A percentile compares a stretch with the other conserved stretches of the same genome.
phyloP scores from a whole-genome alignment of 176 grass and related monocot genomes.

The Puccinellia tenuiflora region DNA sequence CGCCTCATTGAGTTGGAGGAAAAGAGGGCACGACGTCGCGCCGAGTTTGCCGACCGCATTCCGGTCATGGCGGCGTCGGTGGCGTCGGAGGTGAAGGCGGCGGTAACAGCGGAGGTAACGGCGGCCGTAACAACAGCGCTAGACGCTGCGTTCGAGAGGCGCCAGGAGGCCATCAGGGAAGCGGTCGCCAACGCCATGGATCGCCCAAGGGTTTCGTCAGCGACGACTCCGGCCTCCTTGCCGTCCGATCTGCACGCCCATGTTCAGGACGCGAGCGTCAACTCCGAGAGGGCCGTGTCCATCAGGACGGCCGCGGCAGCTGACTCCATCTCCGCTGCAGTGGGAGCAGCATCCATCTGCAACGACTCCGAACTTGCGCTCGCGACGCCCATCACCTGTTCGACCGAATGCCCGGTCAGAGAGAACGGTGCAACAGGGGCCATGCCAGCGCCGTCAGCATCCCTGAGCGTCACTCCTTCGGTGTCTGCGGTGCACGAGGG shows the following conservation, averaged over 20 bases:
- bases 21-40: neutral
- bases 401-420: too few species aligned
- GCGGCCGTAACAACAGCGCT: neutral
- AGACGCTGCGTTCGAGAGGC: neutral
- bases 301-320: neutral
- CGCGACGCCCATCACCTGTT: neutral
- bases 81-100: neutral
- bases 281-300: neutral
- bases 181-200: too few species aligned
- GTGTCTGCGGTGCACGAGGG: too few species aligned
- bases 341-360: neutral
- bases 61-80: neutral
- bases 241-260: too few species aligned
- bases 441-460: too few species aligned
- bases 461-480: too few species aligned
- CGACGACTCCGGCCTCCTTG: too few species aligned
- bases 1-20: neutral
- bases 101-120: neutral
- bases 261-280: too few species aligned
- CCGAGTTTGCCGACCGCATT: neutral
- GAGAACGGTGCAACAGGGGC: too few species aligned
- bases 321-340: neutral
- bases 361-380: neutral
- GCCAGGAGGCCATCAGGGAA: neutral
- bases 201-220: too few species aligned